Base-by-base conservation (phyloP, 2,329 filamentous ascomycete genomes). In the Cercospora zeina region DNA sequence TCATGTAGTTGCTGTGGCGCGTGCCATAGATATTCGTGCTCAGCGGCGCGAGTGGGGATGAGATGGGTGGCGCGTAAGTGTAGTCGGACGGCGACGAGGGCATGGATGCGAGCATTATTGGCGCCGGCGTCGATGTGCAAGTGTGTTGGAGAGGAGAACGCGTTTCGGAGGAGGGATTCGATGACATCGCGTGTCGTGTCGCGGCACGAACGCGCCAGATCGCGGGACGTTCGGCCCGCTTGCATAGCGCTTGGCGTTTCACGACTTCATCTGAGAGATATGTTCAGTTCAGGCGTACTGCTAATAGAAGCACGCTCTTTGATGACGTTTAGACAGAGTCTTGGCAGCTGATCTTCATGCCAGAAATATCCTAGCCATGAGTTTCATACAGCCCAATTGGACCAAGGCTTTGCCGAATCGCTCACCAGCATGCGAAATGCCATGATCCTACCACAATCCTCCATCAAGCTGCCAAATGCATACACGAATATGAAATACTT, bases 31-130 rank as follows among this genome's bases (percentile, higher is more conserved):
- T 71, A 64, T 80, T 79, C 57, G 72, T 69, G 64, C 76, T 77
- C 59, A 77, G 77, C 60, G 78, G 77, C 16, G 78, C 78, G 14
- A 81, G 75, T 65, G 79, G 79, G 55, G 78, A 81, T 3, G 78
- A 74, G 34, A 68, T 63, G n/a, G 65, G 51, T 16, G 72, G 72
- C n/a, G 68, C 63, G 67, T 69, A 71, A 13, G 59, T 62, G 68
- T 65, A 66, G 39, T 62, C 45, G 9, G 63, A 63, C 21, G 65
- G 62, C n/a, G 66, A 67, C 1, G 61, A 65, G 24, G 62, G 66
- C 37, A 53, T 30, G 49, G 66, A 62, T 47, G 61, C 61, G 33
- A 67, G 63, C 65, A 66, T 66, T 45, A n/a, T 60, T n/a, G n/a
- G 19, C 14, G 31, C 34, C 8, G 54, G 14, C 2, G 31, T 24